Evolutionary conservation across 2,329 filamentous ascomycete species (phyloP), one percentile per base, ranked within the genome.

Genomic region (Paramyrothecium sp.): DNA sequence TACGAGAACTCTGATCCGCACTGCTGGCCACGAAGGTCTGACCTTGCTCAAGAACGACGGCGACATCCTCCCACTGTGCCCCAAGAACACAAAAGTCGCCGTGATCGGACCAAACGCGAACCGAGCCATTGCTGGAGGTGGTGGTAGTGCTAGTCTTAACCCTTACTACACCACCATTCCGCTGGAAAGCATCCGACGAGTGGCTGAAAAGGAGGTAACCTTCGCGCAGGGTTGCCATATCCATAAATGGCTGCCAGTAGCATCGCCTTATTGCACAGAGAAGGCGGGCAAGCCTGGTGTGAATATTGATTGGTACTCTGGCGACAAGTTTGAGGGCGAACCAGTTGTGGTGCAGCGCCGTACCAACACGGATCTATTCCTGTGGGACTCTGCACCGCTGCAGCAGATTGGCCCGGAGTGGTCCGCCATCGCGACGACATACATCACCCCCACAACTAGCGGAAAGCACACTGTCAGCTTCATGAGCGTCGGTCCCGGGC

Each of bases 71-170:
- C 87, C 87, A 0, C 81, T 89, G 58, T 77, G 80, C 59, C 70
- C 77, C 7, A 76, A 76, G 23, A 81, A 80, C 17, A 79, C 79
- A 56, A 88, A 81, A 66, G 80, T 89, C 56, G 87, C 86, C 3
- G 79, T 89, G 58, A 88, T 89, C 54, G 87, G 87, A 0, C 86
- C 86, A 1, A 89, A 89, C 60, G 86, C 85, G 20, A 87, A 88
- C 67, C 76, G 85, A 55, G 83, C 86, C 1, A 88, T 89, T 61
- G 86, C 84, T n/a, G 84, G 83, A 17, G 87, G 87, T 53, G 87
- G 87, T 46, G 87, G 87, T 53, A 89, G 86, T 65, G 87, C 87
- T 19, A 87, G 84, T 60, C 73, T 89, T 51, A 89, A 89, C 67
- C 85, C 87, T 0, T 89, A 89, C 70, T 89, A 89, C 69, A 86